phyloP scores from a whole-genome alignment of 2,329 filamentous ascomycete genomes.

The Ciborinia camelliae region DNA sequence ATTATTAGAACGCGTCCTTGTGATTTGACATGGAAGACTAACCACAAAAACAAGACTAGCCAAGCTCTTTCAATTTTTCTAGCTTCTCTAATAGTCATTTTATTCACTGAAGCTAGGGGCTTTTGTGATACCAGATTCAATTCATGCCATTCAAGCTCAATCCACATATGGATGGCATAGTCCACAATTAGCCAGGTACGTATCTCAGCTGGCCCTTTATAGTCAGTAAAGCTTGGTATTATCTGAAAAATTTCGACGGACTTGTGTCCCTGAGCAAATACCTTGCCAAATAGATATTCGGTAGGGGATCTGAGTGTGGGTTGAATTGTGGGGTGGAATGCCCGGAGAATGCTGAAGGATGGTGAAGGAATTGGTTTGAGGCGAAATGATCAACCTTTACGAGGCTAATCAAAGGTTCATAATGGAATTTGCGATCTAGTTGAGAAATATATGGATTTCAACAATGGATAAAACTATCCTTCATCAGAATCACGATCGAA shows the following conservation, averaged over 20 bases:
- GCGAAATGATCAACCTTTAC: slow-evolving; percentile 40
- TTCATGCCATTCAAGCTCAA: slow-evolving; percentile 42
- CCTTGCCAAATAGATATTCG: slow-evolving; percentile 36
- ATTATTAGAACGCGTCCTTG: not conserved
- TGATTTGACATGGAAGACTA: slow-evolving; percentile 6
- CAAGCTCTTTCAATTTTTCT: slow-evolving; percentile 41
- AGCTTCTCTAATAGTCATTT: slow-evolving; percentile 27
- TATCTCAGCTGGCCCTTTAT: slow-evolving; percentile 44
- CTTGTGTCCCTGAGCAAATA: slow-evolving; percentile 38
- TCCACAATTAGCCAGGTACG: slow-evolving; percentile 42
- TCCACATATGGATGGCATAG: slow-evolving; percentile 42
- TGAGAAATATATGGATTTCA: slow-evolving; percentile 44
- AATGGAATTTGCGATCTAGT: slow-evolving; percentile 41
- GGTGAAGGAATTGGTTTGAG: slow-evolving; percentile 39
- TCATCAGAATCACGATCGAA: not conserved
- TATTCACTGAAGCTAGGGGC: slow-evolving; percentile 14
- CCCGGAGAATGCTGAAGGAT: slow-evolving; percentile 39
- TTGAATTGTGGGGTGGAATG: slow-evolving; percentile 39
- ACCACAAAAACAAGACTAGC: slow-evolving; percentile 43
- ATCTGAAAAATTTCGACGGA: slow-evolving; percentile 42
- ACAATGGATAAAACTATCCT: slow-evolving; percentile 39
- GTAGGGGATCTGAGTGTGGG: slow-evolving; percentile 33
- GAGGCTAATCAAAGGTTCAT: slow-evolving; percentile 41
- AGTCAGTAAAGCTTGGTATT: slow-evolving; percentile 42
- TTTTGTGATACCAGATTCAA: slow-evolving; percentile 21